Base-by-base conservation (phyloP, 78 protist genomes). In the Mantamonas sphyraenae region DNA sequence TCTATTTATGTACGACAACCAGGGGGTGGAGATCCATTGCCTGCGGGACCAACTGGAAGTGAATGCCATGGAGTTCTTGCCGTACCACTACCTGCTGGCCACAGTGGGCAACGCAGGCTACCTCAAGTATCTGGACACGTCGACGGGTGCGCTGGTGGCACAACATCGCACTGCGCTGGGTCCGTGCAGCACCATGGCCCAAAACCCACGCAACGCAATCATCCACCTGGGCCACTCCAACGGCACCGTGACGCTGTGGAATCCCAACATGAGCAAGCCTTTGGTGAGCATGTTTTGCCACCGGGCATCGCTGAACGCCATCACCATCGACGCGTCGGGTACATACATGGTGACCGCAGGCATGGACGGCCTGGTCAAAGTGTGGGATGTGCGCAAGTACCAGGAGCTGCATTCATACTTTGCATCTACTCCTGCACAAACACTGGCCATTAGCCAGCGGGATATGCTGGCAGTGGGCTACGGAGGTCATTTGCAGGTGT, bases 311-410 rank as follows among this genome's bases (percentile, higher is more conserved):
- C 64, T 89, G 60, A 34, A 22, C 1, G 73, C 60, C 34, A 5
- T 85, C 20, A 85, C 86, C 3, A 43, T 87, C 26, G 84, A 83
- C 50, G 60, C 22, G 4, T n/a, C 69, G 2, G 96, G 96, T 9
- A 34, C 56, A 55, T 79, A 39, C 68, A 47, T 92, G 79, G 86
- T 47, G 9, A 85, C 92, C 12, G 55, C 86, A 2, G 94, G 93
- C 5, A 43, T 61, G 30, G 96, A 92, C 74, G 63, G 81, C 16
- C 59, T 22, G 76, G 57, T 96, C 68, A 84, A 88, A 57, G 75
- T 96, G 37, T 96, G 96, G 93, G 99, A 96, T 53, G 30, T 92
- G 19, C 72, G 99, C 26, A 96, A 81, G 24, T 88, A 64, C 68
- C 73, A 74, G 71, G 43, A 73, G 55, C 62, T 94, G 39, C 93